Base-by-base conservation (phyloP, 805 yeast species). In the Ogataea haglerorum region DNA sequence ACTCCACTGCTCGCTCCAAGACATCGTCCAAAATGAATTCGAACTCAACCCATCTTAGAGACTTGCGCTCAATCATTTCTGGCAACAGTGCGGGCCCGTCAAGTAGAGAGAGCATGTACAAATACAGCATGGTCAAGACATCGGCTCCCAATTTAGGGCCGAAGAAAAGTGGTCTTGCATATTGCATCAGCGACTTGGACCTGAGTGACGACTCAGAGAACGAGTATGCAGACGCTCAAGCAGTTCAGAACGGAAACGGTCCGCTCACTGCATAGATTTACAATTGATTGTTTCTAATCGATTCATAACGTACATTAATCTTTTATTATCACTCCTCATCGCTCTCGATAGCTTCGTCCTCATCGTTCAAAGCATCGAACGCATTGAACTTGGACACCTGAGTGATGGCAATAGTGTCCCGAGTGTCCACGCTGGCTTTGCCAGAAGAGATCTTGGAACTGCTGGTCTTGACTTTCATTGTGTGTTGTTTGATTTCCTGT, bases 371-470 rank as follows among this genome's bases (percentile, higher is more conserved):
- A 18, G 91, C 91, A 52, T 82, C 89, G 61, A 85, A 85, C 4
- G 93, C 91, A 63, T 85, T 85, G 72, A 85, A 85, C 15, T 76
- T 71, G 31, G 72, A 70, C 46, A 78, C 76, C 47, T 76, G 83
- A 48, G 80, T 76, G 48, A 81, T 87, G 28, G 87, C 78, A 53
- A 77, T 70, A 45, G 80, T 72, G 60, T 85, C 91, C 60, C 82
- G 77, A 15, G 85, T 70, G 56, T 83, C 89, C 10, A 52, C 83
- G 44, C 58, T 55, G 17, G 88, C 82, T 63, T 80, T 82, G 30
- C 85, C 77, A 13, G 86, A 78, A 6, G 86, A 78, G 60, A 84
- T 79, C 61, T 82, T 82, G 60, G 83, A 82, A 61, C 79, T 81
- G 65, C 79, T 82, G 44, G 91, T 85, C 58, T 75, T 80, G 43